Evolutionary conservation across 805 yeast genomes (phyloP).

Genomic region (Metschnikowia henanensis): DNA sequence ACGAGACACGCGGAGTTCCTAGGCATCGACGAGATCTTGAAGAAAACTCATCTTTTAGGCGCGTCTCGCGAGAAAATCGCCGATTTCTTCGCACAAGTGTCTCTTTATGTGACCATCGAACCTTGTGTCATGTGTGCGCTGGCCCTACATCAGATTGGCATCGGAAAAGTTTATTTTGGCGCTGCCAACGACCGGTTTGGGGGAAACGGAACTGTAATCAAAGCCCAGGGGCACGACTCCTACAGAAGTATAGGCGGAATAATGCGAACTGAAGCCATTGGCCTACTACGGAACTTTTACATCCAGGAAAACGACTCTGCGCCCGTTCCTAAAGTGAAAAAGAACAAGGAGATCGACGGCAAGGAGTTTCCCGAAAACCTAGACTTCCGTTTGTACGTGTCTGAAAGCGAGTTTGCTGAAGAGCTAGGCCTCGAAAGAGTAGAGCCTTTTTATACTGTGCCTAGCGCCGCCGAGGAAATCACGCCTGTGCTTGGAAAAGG

Average conservation of each 20-base stretch:
- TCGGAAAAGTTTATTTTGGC: conserved; percentile 78
- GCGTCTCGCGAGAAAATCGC: conserved; percentile 18
- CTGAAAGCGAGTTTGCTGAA: conserved; percentile 47
- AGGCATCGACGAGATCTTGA: conserved; percentile 54
- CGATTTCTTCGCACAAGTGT: conserved; percentile 51
- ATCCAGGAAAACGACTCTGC: conserved; percentile 83
- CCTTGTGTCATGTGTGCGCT: conserved; percentile 99
- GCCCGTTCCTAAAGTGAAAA: conserved; percentile 76
- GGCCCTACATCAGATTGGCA: conserved; percentile 77
- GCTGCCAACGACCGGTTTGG: conserved; percentile 96
- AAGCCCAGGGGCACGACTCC: conserved; percentile 36
- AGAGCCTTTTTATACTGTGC: conserved; percentile 8
- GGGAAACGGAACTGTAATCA: conserved; percentile 87
- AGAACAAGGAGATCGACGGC: conserved; percentile 58
- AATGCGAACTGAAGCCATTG: conserved; percentile 76
- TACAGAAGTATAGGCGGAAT: conserved; percentile 77
- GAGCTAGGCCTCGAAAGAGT: conserved; percentile 47
- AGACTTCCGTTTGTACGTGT: conserved; percentile 54
- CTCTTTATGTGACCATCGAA: conserved; percentile 91
- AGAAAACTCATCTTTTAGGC: conserved; percentile 9
- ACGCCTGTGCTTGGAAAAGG: conserved; percentile 12
- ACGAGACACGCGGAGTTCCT: conserved; percentile 91
- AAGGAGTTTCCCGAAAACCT: conserved; percentile 58
- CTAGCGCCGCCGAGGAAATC: conserved; percentile 10
- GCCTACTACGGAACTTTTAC: conserved; percentile 79